Conservation (phyloP, 2,329 filamentous ascomycete genomes). For the Hypoxylon sp. region DNA sequence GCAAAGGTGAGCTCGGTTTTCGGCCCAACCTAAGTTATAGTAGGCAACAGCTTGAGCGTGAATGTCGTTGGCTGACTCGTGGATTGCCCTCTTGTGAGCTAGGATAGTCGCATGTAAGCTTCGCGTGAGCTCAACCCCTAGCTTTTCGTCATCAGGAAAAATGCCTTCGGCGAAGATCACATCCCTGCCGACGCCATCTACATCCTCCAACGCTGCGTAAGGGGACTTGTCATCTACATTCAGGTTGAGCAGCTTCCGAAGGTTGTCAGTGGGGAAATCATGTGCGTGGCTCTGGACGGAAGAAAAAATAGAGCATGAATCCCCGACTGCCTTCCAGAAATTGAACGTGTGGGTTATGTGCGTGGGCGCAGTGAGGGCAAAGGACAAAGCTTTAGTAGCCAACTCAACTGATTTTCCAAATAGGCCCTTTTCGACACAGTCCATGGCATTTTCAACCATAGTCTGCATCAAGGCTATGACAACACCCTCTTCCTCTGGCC, state of each 20-base stretch:
- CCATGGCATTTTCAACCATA: slow-evolving; percentile 84
- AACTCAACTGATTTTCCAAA: slow-evolving; percentile 86
- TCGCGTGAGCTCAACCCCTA: slow-evolving; percentile 67
- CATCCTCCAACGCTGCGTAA: slow-evolving; percentile 75
- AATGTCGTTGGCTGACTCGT: slow-evolving; percentile 78
- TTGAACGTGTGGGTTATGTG: slow-evolving; percentile 84
- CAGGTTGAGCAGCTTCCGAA: slow-evolving; percentile 72
- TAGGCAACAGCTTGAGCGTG: slow-evolving; percentile 96
- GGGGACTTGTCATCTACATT: slow-evolving; percentile 65
- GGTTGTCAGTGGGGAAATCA: slow-evolving; percentile 72
- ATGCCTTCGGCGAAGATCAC: slow-evolving; percentile 62
- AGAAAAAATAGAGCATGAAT: slow-evolving; percentile 88
- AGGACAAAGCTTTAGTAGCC: slow-evolving; percentile 77
- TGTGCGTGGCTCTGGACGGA: slow-evolving; percentile 78
- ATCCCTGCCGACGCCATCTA: slow-evolving; percentile 74
- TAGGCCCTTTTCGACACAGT: slow-evolving; percentile 83
- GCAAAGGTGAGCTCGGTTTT: slow-evolving; percentile 83
- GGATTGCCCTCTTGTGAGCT: slow-evolving; percentile 88
- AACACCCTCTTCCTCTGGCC: slow-evolving; percentile 85
- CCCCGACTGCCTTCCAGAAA: slow-evolving; percentile 92
- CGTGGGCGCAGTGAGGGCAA: slow-evolving; percentile 74
- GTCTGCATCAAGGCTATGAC: slow-evolving; percentile 90
- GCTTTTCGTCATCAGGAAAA: slow-evolving; percentile 63
- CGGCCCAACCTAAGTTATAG: slow-evolving; percentile 97
- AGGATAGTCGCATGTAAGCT: slow-evolving; percentile 82